Conservation (phyloP, 2,329 filamentous ascomycete genomes). For the Clonostachys solani region DNA sequence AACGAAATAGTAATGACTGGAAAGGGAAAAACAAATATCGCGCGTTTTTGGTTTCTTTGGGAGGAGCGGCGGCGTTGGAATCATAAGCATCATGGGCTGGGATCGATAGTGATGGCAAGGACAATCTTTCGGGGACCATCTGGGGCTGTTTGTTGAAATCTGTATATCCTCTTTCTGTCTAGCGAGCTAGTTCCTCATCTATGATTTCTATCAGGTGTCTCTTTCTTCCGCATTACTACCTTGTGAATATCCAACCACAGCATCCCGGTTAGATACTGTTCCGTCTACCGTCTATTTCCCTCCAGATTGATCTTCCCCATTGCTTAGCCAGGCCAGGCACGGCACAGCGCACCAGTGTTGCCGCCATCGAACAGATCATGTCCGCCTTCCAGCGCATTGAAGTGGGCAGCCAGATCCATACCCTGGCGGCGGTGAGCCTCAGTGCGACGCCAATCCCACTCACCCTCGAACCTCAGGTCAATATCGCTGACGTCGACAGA, state of each 20-base stretch:
- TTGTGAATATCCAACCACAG: no score
- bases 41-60: no score
- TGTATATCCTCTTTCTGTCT: neutral
- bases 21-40: no score
- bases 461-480: constrained; percentile 23
- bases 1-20: no score
- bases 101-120: no score
- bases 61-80: no score
- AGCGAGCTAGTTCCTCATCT: neutral
- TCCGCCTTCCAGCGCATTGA: constrained; percentile 51
- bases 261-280: neutral
- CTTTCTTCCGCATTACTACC: neutral
- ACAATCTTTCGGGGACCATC: neutral
- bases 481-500: constrained; percentile 29
- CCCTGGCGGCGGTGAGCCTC: constrained; percentile 52
- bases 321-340: constrained; percentile 35
- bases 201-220: neutral
- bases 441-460: constrained; percentile 55
- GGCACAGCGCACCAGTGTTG: constrained; percentile 43
- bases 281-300: neutral
- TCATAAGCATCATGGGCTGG: no score
- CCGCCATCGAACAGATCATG: constrained; percentile 49
- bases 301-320: neutral
- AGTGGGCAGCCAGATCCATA: constrained; percentile 49
- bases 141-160: neutral